Evolutionary conservation across 805 yeast species (phyloP).

Genomic region (Candida xyloterini): DNA sequence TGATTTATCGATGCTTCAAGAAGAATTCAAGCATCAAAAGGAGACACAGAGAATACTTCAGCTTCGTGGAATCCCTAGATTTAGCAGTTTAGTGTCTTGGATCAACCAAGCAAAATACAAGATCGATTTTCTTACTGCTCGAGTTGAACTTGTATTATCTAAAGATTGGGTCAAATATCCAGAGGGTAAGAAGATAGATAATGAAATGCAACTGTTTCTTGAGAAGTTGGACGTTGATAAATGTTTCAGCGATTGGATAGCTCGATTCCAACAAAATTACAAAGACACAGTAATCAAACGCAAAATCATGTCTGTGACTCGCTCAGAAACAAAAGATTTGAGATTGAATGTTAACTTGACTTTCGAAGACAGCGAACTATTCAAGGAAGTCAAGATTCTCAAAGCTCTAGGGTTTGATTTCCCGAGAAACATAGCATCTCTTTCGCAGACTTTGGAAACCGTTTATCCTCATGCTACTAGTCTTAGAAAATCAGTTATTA

Average conservation of each 20-base stretch:
- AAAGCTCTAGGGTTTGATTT: constrained; percentile 49
- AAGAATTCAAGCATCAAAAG: constrained; percentile 31
- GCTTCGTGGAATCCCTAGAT: constrained; percentile 46
- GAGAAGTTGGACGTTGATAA: constrained; percentile 43
- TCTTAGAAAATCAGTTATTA: constrained; percentile 48
- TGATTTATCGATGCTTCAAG: constrained; percentile 45
- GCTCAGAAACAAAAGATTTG: constrained; percentile 16
- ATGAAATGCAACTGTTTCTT: constrained; percentile 46
- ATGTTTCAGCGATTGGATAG: constrained; percentile 50
- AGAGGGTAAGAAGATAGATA: constrained; percentile 62
- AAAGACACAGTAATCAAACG: constrained; percentile 15
- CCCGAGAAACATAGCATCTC: constrained; percentile 49
- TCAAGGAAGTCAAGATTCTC: constrained; percentile 54
- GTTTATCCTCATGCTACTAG: constrained; percentile 57
- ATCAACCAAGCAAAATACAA: constrained; percentile 48
- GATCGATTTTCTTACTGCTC: constrained; percentile 38
- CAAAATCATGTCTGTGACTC: constrained; percentile 37
- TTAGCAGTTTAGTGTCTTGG: constrained; percentile 49
- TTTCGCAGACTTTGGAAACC: constrained; percentile 47
- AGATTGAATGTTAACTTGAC: constrained; percentile 53
- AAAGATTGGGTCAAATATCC: constrained; percentile 58
- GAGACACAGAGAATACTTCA: constrained; percentile 34
- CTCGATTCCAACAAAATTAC: constrained; percentile 5
- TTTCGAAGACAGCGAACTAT: constrained; percentile 37
- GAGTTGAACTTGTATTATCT: constrained; percentile 54